Evolutionary conservation across 441 rosid species (phyloP).

Genomic region (Gossypium aridum): DNA sequence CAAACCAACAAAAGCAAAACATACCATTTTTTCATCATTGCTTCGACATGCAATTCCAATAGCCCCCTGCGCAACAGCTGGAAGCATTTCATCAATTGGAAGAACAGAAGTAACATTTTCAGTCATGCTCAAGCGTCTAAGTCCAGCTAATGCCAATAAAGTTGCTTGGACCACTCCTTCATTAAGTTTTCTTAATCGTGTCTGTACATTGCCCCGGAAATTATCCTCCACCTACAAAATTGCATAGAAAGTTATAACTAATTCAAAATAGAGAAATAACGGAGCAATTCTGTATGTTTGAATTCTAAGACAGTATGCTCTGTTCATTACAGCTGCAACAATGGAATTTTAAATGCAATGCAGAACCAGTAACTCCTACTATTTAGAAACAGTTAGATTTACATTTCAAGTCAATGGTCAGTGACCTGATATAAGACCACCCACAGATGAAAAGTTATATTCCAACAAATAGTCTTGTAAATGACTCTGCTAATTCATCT

Average conservation of each 20-base stretch:
- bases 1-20: slow-evolving; percentile 11
- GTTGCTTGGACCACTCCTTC: slow-evolving; percentile 92
- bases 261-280: not conserved
- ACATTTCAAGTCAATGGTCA: not conserved
- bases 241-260: not conserved
- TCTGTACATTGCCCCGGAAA: slow-evolving; percentile 93
- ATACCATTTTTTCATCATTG: slow-evolving; percentile 75
- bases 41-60: slow-evolving; percentile 93
- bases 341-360: not conserved
- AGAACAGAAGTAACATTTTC: slow-evolving; percentile 76
- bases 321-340: not conserved
- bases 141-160: slow-evolving; percentile 93
- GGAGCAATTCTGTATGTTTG: not conserved
- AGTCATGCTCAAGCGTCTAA: slow-evolving; percentile 86
- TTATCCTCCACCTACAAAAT: slow-evolving; percentile 72
- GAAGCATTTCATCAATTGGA: slow-evolving; percentile 89
- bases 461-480: not conserved
- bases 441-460: not conserved
- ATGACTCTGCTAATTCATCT: not conserved
- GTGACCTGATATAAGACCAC: not conserved
- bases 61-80: slow-evolving; percentile 99
- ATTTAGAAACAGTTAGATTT: not conserved
- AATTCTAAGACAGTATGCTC: not conserved
- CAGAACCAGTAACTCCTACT: not conserved
- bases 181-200: slow-evolving; percentile 76